A percentile compares a stretch with the other conserved stretches of the same genome.
phyloP scores from a whole-genome alignment of 164 flowering plant species.

The Nymphaea thermarum region DNA sequence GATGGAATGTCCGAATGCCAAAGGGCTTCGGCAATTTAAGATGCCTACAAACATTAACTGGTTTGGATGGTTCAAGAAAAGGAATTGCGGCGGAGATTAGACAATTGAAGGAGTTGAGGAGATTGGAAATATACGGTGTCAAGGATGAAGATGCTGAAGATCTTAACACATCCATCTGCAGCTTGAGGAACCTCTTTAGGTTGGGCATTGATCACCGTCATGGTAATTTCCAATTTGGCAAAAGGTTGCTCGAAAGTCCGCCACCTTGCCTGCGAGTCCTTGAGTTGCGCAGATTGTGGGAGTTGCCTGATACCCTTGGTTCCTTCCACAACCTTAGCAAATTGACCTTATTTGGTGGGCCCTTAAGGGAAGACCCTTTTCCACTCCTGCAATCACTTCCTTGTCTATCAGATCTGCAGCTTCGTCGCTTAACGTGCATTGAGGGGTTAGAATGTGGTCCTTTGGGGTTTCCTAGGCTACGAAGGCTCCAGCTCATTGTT shows the following conservation, averaged over 20 bases:
- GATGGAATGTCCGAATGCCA: no score
- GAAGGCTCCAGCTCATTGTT: no score
- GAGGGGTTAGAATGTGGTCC: no score
- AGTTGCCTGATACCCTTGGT: background rate
- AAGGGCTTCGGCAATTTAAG: background rate
- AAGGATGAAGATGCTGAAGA: background rate
- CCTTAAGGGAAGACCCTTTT: slow-evolving; percentile 6
- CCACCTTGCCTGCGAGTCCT: background rate
- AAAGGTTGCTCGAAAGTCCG: background rate
- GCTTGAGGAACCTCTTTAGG: background rate
- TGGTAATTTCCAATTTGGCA: no score
- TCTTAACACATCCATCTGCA: slow-evolving; percentile 1
- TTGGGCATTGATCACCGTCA: background rate
- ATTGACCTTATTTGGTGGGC: background rate
- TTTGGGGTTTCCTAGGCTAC: no score
- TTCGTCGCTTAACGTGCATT: background rate
- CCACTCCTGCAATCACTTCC: slow-evolving; percentile 6
- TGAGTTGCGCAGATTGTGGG: background rate
- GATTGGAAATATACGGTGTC: background rate
- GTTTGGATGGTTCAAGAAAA: background rate
- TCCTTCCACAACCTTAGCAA: slow-evolving; percentile 3
- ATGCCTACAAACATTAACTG: slow-evolving; percentile 1
- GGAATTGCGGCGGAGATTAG: background rate
- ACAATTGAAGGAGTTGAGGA: slow-evolving; percentile 3
- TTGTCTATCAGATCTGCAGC: slow-evolving; percentile 3